Evolutionary conservation across 1,139 yeast species (phyloP), one percentile per base, ranked within the genome.

Genomic region (Lodderomyces elongisporus): DNA sequence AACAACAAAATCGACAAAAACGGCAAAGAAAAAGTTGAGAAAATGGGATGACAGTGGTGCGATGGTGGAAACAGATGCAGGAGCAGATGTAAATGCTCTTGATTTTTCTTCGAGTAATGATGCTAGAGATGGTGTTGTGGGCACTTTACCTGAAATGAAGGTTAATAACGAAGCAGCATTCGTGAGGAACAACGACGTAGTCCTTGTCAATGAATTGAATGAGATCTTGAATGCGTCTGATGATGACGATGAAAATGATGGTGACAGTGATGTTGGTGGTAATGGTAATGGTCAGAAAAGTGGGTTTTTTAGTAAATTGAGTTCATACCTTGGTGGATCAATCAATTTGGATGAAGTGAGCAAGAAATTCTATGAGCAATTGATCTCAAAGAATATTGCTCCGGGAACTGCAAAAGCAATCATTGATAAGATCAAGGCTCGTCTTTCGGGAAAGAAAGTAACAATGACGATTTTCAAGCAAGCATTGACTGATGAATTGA

Each of bases 401-500:
- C 70, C 73, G 0, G 51, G 58, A 10, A 66, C 70, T 1, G 66
- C 74, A 0, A 54, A 47, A 25, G 45, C 47, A 14, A 65, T 68
- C 29, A 57, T 64, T 22, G 68, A 66, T 28, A 57, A 58, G 35
- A 62, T 67, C 30, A 60, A 59, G 37, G 42, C 45, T 30, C 57
- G 60, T 36, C 49, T 66, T 30, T 42, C 46, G 8, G 53, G 59
- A 13, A 56, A 51, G 15, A 51, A 50, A n/a, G 59, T 65, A 16
- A 59, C 67, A 2, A 41, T 58, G 39, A 41, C 46, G 3, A 38
- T 46, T 5, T 68, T 62, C 48, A 66, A 79, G 43, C 73, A 73
- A 29, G 74, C 95, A 2, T 67, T 91, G 54, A 74, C 78, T 1
- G 85, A 78, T 25, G 89, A 91, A 33, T 64, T 91, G 34, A 79